These are phyloP conservation scores for Santalum album DNA, from an alignment of 164 flowering plant genomes.

Conservation along the genomic window DNA sequence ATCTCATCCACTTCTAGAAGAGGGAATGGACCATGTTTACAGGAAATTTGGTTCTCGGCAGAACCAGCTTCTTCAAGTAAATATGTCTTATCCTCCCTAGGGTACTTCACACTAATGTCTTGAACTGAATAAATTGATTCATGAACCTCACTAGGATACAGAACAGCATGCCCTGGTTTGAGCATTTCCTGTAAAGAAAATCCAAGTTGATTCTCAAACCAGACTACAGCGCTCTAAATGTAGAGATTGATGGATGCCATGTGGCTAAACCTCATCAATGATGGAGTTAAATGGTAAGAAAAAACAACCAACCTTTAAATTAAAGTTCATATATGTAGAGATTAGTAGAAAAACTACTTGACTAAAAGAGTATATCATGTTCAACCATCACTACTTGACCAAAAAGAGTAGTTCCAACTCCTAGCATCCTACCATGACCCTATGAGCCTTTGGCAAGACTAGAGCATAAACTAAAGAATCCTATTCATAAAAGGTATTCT, in stretches of 20 bases:
- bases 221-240: not conserved
- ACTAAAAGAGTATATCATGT: too few relatives aligned
- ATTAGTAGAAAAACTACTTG: not conserved
- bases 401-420: too few relatives aligned
- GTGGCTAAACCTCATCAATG: not conserved
- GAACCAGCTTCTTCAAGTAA: slow-evolving; percentile 31
- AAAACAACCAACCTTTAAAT: too few relatives aligned
- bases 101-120: slow-evolving; percentile 22
- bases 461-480: too few relatives aligned
- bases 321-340: too few relatives aligned
- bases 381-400: too few relatives aligned
- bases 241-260: not conserved
- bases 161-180: slow-evolving; percentile 16
- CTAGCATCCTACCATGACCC: too few relatives aligned
- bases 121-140: slow-evolving; percentile 42
- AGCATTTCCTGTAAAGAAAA: slow-evolving; percentile 40
- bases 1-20: slow-evolving; percentile 60
- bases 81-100: slow-evolving; percentile 20
- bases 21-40: slow-evolving; percentile 24
- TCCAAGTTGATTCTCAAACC: not conserved
- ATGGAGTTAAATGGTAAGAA: too few relatives aligned
- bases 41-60: slow-evolving; percentile 16
- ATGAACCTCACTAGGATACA: slow-evolving; percentile 22
- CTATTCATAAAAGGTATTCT: too few relatives aligned
- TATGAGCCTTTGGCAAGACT: too few relatives aligned